Conservation (phyloP, 1,284 basidiomycete genomes). For the Tremellales sp. region DNA sequence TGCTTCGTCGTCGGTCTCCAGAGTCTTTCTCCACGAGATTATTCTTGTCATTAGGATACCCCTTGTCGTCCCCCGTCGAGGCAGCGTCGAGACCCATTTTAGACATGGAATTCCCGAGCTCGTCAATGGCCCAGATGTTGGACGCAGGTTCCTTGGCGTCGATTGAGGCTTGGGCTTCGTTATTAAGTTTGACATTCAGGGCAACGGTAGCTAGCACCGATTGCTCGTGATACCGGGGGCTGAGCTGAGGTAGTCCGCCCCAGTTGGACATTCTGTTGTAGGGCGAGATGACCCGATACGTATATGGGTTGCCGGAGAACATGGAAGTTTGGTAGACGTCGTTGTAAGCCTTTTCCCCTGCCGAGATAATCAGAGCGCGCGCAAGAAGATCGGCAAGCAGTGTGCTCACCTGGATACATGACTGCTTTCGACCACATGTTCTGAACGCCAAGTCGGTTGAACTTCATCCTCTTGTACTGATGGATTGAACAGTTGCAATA, state of each 20-base stretch:
- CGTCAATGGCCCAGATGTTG: slow-evolving; percentile 12
- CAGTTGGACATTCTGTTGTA: slow-evolving; percentile 2
- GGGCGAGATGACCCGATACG: slow-evolving; percentile 7
- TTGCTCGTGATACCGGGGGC: slow-evolving; percentile 6
- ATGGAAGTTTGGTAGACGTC: slow-evolving; percentile 4
- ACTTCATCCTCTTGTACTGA: slow-evolving; percentile 12
- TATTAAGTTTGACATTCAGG: slow-evolving; percentile 14
- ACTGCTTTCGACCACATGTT: slow-evolving; percentile 15
- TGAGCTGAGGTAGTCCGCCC: slow-evolving; percentile 7
- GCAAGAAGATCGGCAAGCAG: neutral
- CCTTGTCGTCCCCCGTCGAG: slow-evolving; percentile 5
- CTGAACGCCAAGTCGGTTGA: slow-evolving; percentile 8
- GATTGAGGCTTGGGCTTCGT: slow-evolving; percentile 12
- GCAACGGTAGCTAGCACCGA: slow-evolving; percentile 12
- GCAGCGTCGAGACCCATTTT: neutral
- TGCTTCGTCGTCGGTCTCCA: too few species aligned
- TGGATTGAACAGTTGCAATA: slow-evolving; percentile 12
- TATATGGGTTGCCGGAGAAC: slow-evolving; percentile 14
- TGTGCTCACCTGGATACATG: slow-evolving; percentile 14
- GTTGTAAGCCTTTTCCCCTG: slow-evolving; percentile 19
- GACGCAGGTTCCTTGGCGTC: slow-evolving; percentile 13
- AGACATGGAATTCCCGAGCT: neutral
- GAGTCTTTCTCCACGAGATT: neutral
- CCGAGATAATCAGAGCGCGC: neutral
- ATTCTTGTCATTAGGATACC: slow-evolving; percentile 2